Evolutionary conservation across 75 land plant genomes (phyloP).

Genomic region (Ceratopteris richardii): DNA sequence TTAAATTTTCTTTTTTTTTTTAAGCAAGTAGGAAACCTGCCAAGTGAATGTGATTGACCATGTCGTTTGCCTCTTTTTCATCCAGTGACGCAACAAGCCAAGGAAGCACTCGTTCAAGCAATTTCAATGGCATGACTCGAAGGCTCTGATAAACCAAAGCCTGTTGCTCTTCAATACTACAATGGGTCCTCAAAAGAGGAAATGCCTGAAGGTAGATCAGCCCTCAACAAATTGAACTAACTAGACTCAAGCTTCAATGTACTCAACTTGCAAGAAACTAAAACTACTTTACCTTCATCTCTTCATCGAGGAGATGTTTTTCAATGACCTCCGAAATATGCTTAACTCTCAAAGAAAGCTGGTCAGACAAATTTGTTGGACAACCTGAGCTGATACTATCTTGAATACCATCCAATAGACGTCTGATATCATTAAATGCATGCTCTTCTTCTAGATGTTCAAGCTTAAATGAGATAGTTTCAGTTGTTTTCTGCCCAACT

Average conservation of each 20-base stretch:
- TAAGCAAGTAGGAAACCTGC: conserved; percentile 24
- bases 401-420: conserved; percentile 26
- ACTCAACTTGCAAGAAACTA: too few relatives aligned
- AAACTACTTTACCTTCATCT: conserved; percentile 47
- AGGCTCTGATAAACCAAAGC: conserved; percentile 44
- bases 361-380: conserved; percentile 40
- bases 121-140: conserved; percentile 57
- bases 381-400: conserved; percentile 8
- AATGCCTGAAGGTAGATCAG: conserved; percentile 31
- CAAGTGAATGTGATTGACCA: conserved; percentile 38
- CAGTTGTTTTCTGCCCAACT: conserved; percentile 13
- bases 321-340: conserved; percentile 52
- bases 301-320: conserved; percentile 63
- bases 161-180: conserved; percentile 39
- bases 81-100: conserved; percentile 54
- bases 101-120: conserved; percentile 47
- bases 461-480: conserved; percentile 8
- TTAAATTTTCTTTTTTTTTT: too few relatives aligned
- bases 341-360: conserved; percentile 61
- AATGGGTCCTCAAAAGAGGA: conserved; percentile 35
- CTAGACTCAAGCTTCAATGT: too few relatives aligned
- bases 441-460: conserved; percentile 21
- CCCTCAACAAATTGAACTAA: neutral
- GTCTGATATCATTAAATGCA: conserved; percentile 26
- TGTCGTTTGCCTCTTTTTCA: conserved; percentile 40